Evolutionary conservation across 208 protist species (phyloP), one percentile per base, ranked within the genome.

Genomic region (Sergeia podlipaevii): DNA sequence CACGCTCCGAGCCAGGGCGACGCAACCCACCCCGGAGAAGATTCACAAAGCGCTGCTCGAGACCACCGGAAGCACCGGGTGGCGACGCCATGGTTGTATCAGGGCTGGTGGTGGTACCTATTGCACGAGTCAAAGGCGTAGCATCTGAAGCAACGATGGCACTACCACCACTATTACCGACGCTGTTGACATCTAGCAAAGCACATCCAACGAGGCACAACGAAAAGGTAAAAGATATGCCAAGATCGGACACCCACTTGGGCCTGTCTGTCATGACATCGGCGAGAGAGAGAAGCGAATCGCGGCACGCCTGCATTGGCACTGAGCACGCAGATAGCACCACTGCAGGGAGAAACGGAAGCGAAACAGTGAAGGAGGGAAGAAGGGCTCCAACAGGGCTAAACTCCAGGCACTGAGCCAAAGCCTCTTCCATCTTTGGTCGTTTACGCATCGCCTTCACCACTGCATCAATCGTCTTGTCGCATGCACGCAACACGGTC

Each of bases 331-430:
- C 58, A 36, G 67, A 58, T 20, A 88, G 69, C 18, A 85, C 63
- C 21, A 51, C 63, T 18, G 77, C 79, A 18, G 85, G 80, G 36
- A 95, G 50, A 18, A 85, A 64, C n/a, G 85, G 80, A 53, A 95
- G 65, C 0, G 82, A 82, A 3, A 87, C 65, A 23, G 79, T 76
- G 20, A 95, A 83, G 11, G 82, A 95, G 1, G 85, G 80, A 17
- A 95, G 71, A 32, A 95, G 64, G 7, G 75, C 47, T 33, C 82
- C 82, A 36, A 95, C 78, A 23, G 64, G 67, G 48, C 81, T 89
- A 37, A 58, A 29, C 38, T 88, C 68, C 46, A 95, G 66, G 36
- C 75, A 87, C 42, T 52, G 52, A 13, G 74, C 48, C 20, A 88
- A 65, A 17, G 29, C 24, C n/a, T 45, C 2, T 36, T 72, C 67